Evolutionary conservation across 2,329 filamentous ascomycete genomes (phyloP).

Genomic region (Ceratocystis eucalypticola): DNA sequence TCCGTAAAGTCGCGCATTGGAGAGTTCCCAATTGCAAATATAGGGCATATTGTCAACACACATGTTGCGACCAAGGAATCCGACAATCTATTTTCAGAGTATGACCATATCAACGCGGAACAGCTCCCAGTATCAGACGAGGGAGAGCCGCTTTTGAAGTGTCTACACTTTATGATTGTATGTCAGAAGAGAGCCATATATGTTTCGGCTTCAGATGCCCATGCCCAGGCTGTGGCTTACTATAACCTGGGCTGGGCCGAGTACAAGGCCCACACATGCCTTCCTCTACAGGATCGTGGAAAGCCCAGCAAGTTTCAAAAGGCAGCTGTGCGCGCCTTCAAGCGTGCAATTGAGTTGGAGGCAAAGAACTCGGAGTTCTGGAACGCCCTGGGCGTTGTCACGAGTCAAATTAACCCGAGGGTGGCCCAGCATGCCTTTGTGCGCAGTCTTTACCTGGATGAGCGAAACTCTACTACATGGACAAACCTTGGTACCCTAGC

Average conservation of each 20-base stretch:
- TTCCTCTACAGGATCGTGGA: constrained; percentile 38
- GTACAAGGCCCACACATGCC: constrained; percentile 60
- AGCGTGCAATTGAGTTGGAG: constrained; percentile 88
- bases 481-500: constrained; percentile 82
- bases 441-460: constrained; percentile 81
- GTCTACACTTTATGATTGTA: constrained; percentile 60
- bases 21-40: constrained; percentile 46
- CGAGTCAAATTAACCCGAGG: constrained; percentile 68
- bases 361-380: constrained; percentile 91
- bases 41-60: constrained; percentile 45
- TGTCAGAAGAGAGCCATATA: constrained; percentile 78
- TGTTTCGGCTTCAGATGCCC: constrained; percentile 56
- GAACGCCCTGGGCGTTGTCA: constrained; percentile 89
- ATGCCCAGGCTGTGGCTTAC: constrained; percentile 89
- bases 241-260: constrained; percentile 97
- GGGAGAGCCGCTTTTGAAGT: constrained; percentile 41
- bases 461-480: constrained; percentile 74
- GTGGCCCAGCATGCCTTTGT: constrained; percentile 91
- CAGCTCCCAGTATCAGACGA: constrained; percentile 23
- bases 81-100: constrained; percentile 38
- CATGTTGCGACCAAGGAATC: constrained; percentile 39
- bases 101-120: constrained; percentile 49
- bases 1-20: constrained; percentile 52
- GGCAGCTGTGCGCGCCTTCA: constrained; percentile 79
- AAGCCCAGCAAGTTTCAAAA: constrained; percentile 58